phyloP scores from a whole-genome alignment of 1,139 yeast genomes.

The Yamadazyma taylorii region DNA sequence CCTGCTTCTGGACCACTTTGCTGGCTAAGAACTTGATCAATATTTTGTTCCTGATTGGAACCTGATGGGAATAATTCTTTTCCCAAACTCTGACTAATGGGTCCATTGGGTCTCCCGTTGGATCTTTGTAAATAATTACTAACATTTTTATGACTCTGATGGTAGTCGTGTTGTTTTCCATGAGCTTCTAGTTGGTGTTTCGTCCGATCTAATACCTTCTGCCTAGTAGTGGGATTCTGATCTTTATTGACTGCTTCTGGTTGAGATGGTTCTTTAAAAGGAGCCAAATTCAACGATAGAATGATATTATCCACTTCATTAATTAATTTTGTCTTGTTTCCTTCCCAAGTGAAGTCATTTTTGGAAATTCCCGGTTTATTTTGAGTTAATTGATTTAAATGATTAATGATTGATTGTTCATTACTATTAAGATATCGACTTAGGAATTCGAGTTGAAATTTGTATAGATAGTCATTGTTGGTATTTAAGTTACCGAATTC shows the following conservation, averaged over 20 bases:
- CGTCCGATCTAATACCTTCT: constrained; percentile 1
- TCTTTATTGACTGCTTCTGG: constrained; percentile 2
- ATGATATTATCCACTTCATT: constrained; percentile 23
- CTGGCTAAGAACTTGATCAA: background rate
- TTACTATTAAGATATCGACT: constrained; percentile 14
- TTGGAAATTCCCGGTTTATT: constrained; percentile 9
- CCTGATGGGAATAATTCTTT: constrained; percentile 3
- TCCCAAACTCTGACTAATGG: background rate
- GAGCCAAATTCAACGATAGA: constrained; percentile 16
- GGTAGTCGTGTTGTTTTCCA: no score
- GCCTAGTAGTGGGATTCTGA: background rate
- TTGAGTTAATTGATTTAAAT: constrained; percentile 10
- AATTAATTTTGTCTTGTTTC: constrained; percentile 17
- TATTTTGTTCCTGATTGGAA: background rate
- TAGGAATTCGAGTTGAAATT: constrained; percentile 17
- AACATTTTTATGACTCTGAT: no score
- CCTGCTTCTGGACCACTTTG: no score
- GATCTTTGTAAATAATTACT: no score
- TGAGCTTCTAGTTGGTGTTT: no score
- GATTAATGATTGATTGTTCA: constrained; percentile 8
- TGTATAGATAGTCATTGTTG: constrained; percentile 14
- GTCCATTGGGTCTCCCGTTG: no score
- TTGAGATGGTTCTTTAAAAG: constrained; percentile 14
- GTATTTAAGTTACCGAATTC: constrained; percentile 17
- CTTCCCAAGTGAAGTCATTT: constrained; percentile 19